Evolutionary conservation across 2,329 filamentous ascomycete genomes (phyloP).

Genomic region (Byssochlamys sp.): DNA sequence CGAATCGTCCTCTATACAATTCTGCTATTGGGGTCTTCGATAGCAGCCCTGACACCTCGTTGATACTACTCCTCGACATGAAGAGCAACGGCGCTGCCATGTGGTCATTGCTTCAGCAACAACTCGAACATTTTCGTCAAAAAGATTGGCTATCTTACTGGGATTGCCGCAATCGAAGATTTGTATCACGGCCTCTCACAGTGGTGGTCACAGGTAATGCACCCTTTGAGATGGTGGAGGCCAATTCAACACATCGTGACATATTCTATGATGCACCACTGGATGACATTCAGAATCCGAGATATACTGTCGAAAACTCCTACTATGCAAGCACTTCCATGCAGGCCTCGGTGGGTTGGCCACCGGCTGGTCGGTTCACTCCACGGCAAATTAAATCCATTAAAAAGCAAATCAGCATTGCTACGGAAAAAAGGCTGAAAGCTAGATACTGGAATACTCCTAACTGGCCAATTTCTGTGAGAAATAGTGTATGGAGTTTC

Average conservation of each 20-base stretch:
- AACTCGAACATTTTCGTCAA: neutral
- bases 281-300: constrained; percentile 1
- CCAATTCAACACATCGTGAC: constrained; percentile 5
- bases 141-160: constrained; percentile 2
- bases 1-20: neutral
- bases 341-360: neutral
- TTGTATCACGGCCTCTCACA: constrained; percentile 4
- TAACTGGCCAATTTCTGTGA: constrained; percentile 3
- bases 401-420: constrained; percentile 3
- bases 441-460: constrained; percentile 6
- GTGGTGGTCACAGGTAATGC: constrained; percentile 4
- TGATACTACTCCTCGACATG: constrained; percentile 59
- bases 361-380: constrained; percentile 2
- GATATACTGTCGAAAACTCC: neutral
- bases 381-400: constrained; percentile 1
- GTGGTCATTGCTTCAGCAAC: neutral
- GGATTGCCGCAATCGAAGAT: neutral
- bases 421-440: constrained; percentile 4
- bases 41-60: constrained; percentile 41
- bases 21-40: constrained; percentile 47
- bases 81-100: constrained; percentile 44
- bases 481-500: constrained; percentile 7
- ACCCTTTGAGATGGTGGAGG: constrained; percentile 4
- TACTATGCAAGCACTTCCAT: constrained; percentile 1
- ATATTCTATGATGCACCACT: constrained; percentile 7